These are phyloP conservation scores for Dendrobium chrysotoxum DNA, from an alignment of 106 monocot genomes.

Conservation along the genomic window DNA sequence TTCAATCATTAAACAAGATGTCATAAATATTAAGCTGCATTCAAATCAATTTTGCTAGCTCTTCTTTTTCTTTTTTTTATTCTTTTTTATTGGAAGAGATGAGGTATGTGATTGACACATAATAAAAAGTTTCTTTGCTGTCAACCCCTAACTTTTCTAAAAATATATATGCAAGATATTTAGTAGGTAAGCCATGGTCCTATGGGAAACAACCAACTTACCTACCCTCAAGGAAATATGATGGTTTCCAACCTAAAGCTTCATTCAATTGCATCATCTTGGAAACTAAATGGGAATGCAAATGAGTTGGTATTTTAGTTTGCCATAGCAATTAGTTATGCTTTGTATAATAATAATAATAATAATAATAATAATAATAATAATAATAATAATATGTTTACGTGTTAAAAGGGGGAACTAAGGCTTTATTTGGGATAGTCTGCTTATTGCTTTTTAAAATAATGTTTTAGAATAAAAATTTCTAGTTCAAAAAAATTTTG, in stretches of 20 bases:
- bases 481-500: too few species aligned
- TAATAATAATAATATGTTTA: too few species aligned
- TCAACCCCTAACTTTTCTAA: neutral
- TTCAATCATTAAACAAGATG: neutral
- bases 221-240: slow-evolving; percentile 25
- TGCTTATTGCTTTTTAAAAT: too few species aligned
- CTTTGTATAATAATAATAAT: too few species aligned
- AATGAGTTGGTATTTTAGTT: neutral
- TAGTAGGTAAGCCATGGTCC: slow-evolving; percentile 39
- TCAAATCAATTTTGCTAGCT: neutral
- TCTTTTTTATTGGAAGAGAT: neutral
- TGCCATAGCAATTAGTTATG: too few species aligned
- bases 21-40: neutral
- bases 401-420: too few species aligned
- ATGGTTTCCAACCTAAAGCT: slow-evolving; percentile 15
- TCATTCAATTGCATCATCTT: slow-evolving; percentile 5
- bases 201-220: slow-evolving; percentile 34
- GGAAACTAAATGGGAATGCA: neutral
- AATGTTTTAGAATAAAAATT: too few species aligned
- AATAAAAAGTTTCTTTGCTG: neutral
- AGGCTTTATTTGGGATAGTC: too few species aligned
- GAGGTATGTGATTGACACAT: neutral
- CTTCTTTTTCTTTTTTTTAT: neutral
- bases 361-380: too few species aligned
- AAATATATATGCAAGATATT: slow-evolving; percentile 10